Evolutionary conservation across 768 basidiomycete species (phyloP), one percentile per base, ranked within the genome.

Genomic region (Trametes villosa): DNA sequence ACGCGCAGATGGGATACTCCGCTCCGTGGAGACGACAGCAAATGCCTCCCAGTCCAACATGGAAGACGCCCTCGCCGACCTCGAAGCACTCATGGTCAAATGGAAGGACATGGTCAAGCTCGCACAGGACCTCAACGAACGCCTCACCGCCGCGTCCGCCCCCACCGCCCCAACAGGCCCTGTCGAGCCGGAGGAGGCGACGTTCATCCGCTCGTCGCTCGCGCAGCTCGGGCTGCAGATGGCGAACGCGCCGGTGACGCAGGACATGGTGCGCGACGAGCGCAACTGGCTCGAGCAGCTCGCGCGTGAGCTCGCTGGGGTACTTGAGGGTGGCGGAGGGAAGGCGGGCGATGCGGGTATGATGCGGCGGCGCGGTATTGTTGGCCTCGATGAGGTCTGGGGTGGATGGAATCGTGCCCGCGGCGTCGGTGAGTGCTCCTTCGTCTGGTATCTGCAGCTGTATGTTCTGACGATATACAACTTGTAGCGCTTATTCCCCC

Each of bases 321-420:
- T 98, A 4, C 78, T 99, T 7, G 86, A 83, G 58, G 83, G 84
- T 51, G 53, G 59, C 49, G 55, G 67, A 59, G 54, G 64, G 24
- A 64, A 57, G 58, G 53, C 68, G 13, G 27, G 22, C 75, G 77
- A 68, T 4, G 76, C 75, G 0, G 89, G 92, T 1, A 80, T 96
- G 68, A 92, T 96, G 91, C 80, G 81, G 57, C 79, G 82, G 3
- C 83, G 92, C 29, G 94, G 92, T 1, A 83, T 96, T 33, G 82
- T 97, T 38, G 92, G 89, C 0, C 75, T 97, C 27, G 95, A 98
- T 70, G 95, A 96, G 74, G 91, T 91, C 0, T 98, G 95, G 95
- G 92, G 92, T 27, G 86, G 90, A 2, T 97, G 95, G 95, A 96
- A 96, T 70, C 86, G 95, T 59, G 94, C 93, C 7, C 78, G 95